phyloP scores from a whole-genome alignment of 2,329 filamentous ascomycete species.

The Cadophora malorum region DNA sequence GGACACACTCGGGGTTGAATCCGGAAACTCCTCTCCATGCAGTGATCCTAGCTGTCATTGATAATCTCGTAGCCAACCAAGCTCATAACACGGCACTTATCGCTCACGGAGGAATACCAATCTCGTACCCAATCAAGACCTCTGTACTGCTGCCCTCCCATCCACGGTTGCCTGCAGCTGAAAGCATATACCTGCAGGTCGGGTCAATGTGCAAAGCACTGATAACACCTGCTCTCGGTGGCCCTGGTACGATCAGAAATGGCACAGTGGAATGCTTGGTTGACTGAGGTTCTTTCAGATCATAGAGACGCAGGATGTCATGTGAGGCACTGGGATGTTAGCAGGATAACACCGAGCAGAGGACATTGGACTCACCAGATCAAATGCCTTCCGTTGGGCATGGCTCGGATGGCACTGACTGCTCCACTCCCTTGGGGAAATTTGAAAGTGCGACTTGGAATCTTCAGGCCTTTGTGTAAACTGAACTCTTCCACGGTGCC shows the following conservation, averaged over 20 bases:
- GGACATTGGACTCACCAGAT: conserved; percentile 68
- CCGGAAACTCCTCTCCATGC: not conserved
- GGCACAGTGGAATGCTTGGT: conserved; percentile 82
- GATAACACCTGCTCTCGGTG: conserved; percentile 81
- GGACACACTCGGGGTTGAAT: not conserved
- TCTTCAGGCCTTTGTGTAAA: conserved; percentile 79
- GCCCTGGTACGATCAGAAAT: conserved; percentile 95
- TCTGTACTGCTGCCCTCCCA: conserved; percentile 95
- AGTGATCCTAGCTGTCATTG: not conserved
- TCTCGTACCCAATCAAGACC: conserved; percentile 93
- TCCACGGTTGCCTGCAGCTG: conserved; percentile 87
- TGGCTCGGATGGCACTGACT: conserved; percentile 85
- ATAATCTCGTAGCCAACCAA: no score
- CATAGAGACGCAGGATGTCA: conserved; percentile 92
- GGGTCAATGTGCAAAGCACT: conserved; percentile 86
- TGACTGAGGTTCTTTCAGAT: conserved; percentile 70
- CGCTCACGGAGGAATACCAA: conserved; percentile 50
- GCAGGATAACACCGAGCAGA: not conserved
- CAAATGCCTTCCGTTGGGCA: conserved; percentile 91
- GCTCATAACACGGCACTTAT: not conserved
- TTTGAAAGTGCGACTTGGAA: conserved; percentile 79
- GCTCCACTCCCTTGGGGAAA: conserved; percentile 90
- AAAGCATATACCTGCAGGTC: conserved; percentile 88
- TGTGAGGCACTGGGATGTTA: conserved; percentile 73
- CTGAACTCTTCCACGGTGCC: conserved; percentile 93